Conservation (phyloP, 1,284 basidiomycete genomes). For the Malassezia japonica region DNA sequence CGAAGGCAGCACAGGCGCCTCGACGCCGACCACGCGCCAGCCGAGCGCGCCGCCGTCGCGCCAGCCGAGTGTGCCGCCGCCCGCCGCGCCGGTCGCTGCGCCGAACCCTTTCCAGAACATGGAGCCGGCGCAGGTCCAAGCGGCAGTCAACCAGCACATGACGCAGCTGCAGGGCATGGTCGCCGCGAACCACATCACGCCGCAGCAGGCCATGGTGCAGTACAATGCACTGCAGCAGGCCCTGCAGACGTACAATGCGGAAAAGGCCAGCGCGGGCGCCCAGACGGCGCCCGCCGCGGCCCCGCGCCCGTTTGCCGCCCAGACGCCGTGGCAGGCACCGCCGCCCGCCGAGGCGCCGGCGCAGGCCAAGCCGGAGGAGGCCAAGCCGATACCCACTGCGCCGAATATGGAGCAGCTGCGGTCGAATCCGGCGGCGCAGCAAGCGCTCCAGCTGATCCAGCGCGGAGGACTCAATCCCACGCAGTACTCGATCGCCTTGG, state of each 20-base stretch:
- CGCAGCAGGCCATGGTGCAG: slow-evolving; percentile 34
- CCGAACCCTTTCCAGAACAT: slow-evolving; percentile 22
- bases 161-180: slow-evolving; percentile 32
- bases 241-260: slow-evolving; percentile 16
- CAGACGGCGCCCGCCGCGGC: not conserved
- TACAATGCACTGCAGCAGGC: slow-evolving; percentile 35
- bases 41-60: slow-evolving; percentile 1
- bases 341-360: too few species aligned
- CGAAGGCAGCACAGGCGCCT: not conserved
- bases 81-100: slow-evolving; percentile 1
- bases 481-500: slow-evolving; percentile 8
- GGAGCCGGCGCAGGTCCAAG: slow-evolving; percentile 16
- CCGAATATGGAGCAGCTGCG: not conserved
- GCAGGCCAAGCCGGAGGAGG: not conserved
- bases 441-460: slow-evolving; percentile 14
- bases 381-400: not conserved
- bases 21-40: not conserved
- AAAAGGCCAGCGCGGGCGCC: not conserved
- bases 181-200: slow-evolving; percentile 27
- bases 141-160: slow-evolving; percentile 27
- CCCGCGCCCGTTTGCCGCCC: not conserved
- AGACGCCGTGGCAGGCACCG: not conserved
- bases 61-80: not conserved
- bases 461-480: slow-evolving; percentile 7
- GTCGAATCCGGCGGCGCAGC: slow-evolving; percentile 1